Conservation (phyloP, 139 green algal species). For the Volvox reticuliferus region DNA sequence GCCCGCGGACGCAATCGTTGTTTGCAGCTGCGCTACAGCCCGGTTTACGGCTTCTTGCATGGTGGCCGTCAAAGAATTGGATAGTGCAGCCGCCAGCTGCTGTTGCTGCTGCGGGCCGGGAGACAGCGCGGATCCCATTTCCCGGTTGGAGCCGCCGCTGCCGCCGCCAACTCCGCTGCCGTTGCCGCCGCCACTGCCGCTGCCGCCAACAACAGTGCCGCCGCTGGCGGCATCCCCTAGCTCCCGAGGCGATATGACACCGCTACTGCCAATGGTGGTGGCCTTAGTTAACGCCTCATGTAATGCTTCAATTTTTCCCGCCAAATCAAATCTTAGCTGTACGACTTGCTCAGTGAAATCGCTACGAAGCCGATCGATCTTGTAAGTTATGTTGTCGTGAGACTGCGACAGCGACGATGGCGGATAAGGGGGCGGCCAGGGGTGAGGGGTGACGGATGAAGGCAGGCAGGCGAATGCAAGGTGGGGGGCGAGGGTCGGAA, state of each 20-base stretch:
- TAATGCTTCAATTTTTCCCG: not conserved
- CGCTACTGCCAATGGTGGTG: not conserved
- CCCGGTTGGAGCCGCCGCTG: not conserved
- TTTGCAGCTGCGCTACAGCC: conserved; percentile 23
- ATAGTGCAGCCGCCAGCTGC: conserved; percentile 28
- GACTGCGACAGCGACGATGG: conserved; percentile 7
- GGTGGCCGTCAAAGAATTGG: not conserved
- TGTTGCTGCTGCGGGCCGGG: conserved; percentile 5
- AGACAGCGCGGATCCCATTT: not conserved
- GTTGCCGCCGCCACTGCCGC: not conserved
- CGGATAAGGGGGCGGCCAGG: not conserved
- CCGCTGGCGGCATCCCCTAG: not conserved
- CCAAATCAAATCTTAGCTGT: conserved; percentile 40
- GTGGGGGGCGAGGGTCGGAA: too few relatives aligned
- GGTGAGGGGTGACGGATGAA: too few relatives aligned
- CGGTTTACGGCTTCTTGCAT: not conserved
- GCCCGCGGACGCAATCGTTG: not conserved
- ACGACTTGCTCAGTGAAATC: conserved; percentile 43
- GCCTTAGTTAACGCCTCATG: not conserved
- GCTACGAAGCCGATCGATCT: conserved; percentile 28
- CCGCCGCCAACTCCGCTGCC: not conserved
- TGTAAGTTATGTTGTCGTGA: conserved; percentile 7
- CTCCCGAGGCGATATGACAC: not conserved
- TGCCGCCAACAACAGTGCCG: not conserved
- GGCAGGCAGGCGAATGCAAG: too few relatives aligned